Evolutionary conservation across 192 early-diverging fungal genomes (phyloP).

Genomic region (Phycomyces blakesleeanus): DNA sequence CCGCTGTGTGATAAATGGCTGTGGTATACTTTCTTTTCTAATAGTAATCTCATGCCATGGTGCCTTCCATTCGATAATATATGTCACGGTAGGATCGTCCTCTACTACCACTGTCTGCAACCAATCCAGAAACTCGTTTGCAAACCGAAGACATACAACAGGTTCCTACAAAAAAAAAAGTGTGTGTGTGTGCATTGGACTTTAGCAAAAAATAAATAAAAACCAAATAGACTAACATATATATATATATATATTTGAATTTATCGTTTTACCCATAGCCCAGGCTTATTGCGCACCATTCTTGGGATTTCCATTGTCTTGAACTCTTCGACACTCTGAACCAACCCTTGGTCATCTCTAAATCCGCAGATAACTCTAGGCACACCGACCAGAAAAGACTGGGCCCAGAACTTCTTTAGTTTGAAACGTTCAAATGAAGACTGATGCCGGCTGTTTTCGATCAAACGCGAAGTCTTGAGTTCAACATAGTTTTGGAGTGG

Average conservation of each 20-base stretch:
- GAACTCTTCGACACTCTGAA: constrained; percentile 55
- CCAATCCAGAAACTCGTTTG: constrained; percentile 57
- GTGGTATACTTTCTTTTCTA: constrained; percentile 11
- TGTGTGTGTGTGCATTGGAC: too few relatives aligned
- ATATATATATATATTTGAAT: background rate
- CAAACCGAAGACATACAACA: constrained; percentile 83
- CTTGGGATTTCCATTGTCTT: constrained; percentile 81
- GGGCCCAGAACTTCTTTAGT: constrained; percentile 88
- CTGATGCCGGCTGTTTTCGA: constrained; percentile 44
- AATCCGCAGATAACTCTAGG: constrained; percentile 82
- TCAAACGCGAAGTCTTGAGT: constrained; percentile 79
- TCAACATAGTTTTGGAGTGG: constrained; percentile 74
- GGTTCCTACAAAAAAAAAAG: constrained; percentile 47
- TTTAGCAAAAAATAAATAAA: too few relatives aligned
- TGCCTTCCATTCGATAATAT: constrained; percentile 38
- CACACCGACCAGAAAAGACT: constrained; percentile 89
- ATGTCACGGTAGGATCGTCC: constrained; percentile 44
- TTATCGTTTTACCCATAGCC: constrained; percentile 61
- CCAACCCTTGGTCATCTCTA: constrained; percentile 67
- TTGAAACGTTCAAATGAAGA: constrained; percentile 70
- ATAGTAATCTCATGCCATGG: constrained; percentile 45
- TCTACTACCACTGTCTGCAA: constrained; percentile 31
- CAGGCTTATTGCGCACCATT: constrained; percentile 59
- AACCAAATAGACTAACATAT: too few relatives aligned
- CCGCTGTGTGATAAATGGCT: constrained; percentile 43